Evolutionary conservation across 139 green algal genomes (phyloP).

Genomic region (Chlamydomonas eustigma): DNA sequence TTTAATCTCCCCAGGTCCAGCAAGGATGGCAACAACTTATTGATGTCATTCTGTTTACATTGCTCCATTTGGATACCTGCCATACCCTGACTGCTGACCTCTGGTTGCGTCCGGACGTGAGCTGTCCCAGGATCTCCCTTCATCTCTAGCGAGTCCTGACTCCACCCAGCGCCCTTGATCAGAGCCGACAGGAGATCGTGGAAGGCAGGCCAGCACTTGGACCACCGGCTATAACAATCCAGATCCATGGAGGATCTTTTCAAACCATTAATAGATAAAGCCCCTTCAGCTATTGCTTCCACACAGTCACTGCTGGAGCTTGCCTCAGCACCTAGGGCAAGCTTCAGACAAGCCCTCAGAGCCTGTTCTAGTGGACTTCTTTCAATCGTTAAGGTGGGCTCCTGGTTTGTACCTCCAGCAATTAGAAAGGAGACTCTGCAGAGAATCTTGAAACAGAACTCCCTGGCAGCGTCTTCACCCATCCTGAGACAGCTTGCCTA

Average conservation of each 20-base stretch:
- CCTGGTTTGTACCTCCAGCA: too few relatives aligned
- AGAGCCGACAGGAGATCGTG: constrained; percentile 5
- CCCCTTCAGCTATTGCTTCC: not conserved
- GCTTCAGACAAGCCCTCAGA: not conserved
- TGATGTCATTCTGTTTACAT: too few relatives aligned
- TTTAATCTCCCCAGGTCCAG: not conserved
- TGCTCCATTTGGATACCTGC: not conserved
- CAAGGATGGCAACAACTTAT: constrained; percentile 2
- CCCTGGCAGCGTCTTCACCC: constrained; percentile 2
- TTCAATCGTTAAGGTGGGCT: too few relatives aligned
- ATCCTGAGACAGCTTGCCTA: not conserved
- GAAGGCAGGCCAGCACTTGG: constrained; percentile 9
- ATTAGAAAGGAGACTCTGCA: too few relatives aligned
- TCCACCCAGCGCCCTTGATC: not conserved
- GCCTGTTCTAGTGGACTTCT: not conserved
- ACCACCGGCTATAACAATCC: constrained; percentile 14
- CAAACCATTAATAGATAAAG: not conserved
- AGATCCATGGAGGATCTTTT: not conserved
- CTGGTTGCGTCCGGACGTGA: not conserved
- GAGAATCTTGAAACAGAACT: not conserved
- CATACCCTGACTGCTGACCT: too few relatives aligned
- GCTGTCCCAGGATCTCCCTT: not conserved
- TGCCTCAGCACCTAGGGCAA: not conserved
- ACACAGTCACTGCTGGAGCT: not conserved
- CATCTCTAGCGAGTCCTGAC: too few relatives aligned